Base-by-base conservation (phyloP, 495 filamentous ascomycete species). In the Xylaria bambusicola region DNA sequence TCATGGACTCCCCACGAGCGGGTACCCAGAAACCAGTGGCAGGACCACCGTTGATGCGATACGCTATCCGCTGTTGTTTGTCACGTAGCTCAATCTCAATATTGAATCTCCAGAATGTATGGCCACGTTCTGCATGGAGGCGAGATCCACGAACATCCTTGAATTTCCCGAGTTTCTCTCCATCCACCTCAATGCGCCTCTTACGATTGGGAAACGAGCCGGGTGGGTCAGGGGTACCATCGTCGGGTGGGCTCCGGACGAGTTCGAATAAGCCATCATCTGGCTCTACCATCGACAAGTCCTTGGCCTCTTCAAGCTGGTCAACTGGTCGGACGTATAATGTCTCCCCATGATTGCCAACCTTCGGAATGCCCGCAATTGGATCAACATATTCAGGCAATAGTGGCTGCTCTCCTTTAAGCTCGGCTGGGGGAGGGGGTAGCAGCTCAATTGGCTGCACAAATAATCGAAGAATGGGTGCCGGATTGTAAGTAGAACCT, bases 71-170 rank as follows among this genome's bases (percentile, higher is more conserved):
- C 57, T 89, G 82, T 67, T 97, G 88, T 48, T 80, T 79, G 15
- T 86, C 72, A 27, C 82, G 78, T 24, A 98, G 83, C 72, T 98
- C 94, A 31, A 98, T 82, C 71, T 97, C 94, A 44, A 98, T 78
- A 64, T 88, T 94, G 79, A 98, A 98, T 60, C 90, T 81, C 94
- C 94, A 98, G 77, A 98, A 98, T 2, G 95, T 98, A 52, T 89
- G 85, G 49, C 93, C 93, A 53, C 87, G 81, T 68, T 95, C 93
- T 6, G 85, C 83, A 66, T 97, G 92, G 6, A 98, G 78, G 27
- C 92, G 84, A 63, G 88, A 81, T n/a, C 88, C 94, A 45, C 84
- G 75, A 9, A 97, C 81, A 61, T 96, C 92, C 61, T 85, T 87
- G 60, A 87, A 90, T 67, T 87, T 85, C n/a, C 84, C 85, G 6